Conservation (phyloP, 495 filamentous ascomycete species). For the Xylaria longipes region DNA sequence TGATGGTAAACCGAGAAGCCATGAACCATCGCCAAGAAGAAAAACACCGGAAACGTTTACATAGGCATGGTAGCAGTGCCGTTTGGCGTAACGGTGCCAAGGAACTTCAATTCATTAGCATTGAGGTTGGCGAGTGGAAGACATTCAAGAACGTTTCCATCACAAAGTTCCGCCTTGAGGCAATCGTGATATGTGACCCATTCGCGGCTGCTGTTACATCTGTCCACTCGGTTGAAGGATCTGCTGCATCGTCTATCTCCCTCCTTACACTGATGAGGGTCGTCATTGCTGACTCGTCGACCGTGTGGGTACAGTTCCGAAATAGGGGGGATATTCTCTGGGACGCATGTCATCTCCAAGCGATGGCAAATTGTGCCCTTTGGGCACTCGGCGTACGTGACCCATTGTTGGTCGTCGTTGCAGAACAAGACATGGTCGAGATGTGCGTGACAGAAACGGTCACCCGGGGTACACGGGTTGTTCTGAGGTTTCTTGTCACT, state of each 20-base stretch:
- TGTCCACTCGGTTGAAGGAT: conserved; percentile 21
- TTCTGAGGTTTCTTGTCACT: neutral
- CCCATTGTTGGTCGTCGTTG: conserved; percentile 21
- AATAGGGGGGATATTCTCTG: neutral
- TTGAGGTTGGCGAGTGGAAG: neutral
- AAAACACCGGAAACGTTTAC: neutral
- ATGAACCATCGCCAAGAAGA: neutral
- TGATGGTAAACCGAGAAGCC: neutral
- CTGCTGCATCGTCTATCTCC: conserved; percentile 19
- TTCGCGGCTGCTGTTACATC: conserved; percentile 6
- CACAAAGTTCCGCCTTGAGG: conserved; percentile 12
- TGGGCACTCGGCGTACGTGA: conserved; percentile 2
- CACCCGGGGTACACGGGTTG: conserved; percentile 9
- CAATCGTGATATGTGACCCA: conserved; percentile 28
- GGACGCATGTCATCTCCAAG: conserved; percentile 6
- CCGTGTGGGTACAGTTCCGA: neutral
- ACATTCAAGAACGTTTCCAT: neutral
- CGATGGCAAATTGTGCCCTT: conserved; percentile 16
- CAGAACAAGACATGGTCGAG: conserved; percentile 3
- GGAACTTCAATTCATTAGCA: neutral
- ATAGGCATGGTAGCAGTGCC: neutral
- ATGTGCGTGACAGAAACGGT: conserved; percentile 7
- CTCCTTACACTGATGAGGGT: neutral
- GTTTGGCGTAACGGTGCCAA: neutral
- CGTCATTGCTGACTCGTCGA: neutral